These are phyloP conservation scores for Pythium sukuiense DNA, from an alignment of 352 stramenopile genomes.

Conservation along the genomic window DNA sequence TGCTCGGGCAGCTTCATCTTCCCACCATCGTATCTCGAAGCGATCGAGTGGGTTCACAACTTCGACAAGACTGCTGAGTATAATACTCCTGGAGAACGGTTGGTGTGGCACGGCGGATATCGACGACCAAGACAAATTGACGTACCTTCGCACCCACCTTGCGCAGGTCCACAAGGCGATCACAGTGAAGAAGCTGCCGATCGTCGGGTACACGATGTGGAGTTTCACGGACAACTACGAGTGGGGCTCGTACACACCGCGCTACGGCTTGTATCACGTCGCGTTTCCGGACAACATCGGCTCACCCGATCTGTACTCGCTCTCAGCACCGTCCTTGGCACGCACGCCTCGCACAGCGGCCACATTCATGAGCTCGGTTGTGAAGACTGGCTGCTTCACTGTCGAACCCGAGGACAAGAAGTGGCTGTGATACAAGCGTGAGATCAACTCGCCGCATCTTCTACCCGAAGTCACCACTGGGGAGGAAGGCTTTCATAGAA, in stretches of 20 bases:
- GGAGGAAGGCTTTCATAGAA: too few species aligned
- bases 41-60: neutral
- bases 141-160: conserved; percentile 51
- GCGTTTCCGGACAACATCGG: conserved; percentile 34
- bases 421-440: too few species aligned
- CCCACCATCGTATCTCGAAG: neutral
- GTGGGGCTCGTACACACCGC: conserved; percentile 78
- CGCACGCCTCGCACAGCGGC: conserved; percentile 29
- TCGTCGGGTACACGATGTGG: conserved; percentile 91
- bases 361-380: conserved; percentile 15
- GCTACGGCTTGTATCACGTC: conserved; percentile 56
- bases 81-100: conserved; percentile 52
- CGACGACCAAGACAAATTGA: conserved; percentile 50
- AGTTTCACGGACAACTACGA: conserved; percentile 95
- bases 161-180: conserved; percentile 47
- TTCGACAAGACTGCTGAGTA: conserved; percentile 33
- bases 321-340: conserved; percentile 22
- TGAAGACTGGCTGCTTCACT: neutral
- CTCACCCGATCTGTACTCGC: conserved; percentile 5
- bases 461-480: too few species aligned
- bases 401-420: neutral
- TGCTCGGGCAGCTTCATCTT: neutral
- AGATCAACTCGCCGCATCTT: too few species aligned
- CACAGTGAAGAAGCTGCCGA: conserved; percentile 40
- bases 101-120: conserved; percentile 53